Conservation (phyloP, 495 filamentous ascomycete species). For the Penicillium silybi region DNA sequence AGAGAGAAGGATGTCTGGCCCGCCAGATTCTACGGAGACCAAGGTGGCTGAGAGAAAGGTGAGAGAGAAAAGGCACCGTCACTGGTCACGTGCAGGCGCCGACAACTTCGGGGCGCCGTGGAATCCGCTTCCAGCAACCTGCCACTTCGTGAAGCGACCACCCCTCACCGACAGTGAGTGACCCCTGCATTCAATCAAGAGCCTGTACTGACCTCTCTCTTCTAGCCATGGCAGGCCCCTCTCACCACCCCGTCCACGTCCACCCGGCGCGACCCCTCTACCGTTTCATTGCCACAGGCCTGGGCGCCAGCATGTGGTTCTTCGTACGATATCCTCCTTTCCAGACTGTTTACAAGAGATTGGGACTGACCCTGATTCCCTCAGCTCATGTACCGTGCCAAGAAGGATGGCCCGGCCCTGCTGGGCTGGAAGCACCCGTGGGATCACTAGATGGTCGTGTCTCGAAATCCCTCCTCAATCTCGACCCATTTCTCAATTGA, state of each 20-base stretch:
- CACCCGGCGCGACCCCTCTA: constrained; percentile 73
- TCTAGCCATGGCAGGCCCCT: constrained; percentile 51
- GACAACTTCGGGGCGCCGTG: constrained; percentile 6
- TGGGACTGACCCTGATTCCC: background rate
- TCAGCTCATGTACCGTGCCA: constrained; percentile 93
- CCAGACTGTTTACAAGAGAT: background rate
- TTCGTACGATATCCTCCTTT: constrained; percentile 59
- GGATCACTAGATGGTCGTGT: constrained; percentile 68
- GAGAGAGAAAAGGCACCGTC: constrained; percentile 8
- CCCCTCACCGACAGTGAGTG: constrained; percentile 14
- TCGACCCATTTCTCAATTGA: background rate
- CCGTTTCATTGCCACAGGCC: constrained; percentile 74
- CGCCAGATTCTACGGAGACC: background rate
- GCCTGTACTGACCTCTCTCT: constrained; percentile 2
- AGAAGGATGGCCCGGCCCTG: constrained; percentile 84
- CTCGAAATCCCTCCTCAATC: background rate
- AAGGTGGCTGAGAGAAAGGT: constrained; percentile 4
- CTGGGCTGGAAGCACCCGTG: constrained; percentile 96
- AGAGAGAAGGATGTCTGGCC: background rate
- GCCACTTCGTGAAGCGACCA: constrained; percentile 11
- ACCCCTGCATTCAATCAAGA: background rate
- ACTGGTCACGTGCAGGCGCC: constrained; percentile 11
- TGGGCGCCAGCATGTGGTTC: constrained; percentile 99
- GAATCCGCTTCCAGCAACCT: constrained; percentile 11
- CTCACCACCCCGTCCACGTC: constrained; percentile 64